Conservation (phyloP, 495 filamentous ascomycete species). For the Cercophora newfieldiana region DNA sequence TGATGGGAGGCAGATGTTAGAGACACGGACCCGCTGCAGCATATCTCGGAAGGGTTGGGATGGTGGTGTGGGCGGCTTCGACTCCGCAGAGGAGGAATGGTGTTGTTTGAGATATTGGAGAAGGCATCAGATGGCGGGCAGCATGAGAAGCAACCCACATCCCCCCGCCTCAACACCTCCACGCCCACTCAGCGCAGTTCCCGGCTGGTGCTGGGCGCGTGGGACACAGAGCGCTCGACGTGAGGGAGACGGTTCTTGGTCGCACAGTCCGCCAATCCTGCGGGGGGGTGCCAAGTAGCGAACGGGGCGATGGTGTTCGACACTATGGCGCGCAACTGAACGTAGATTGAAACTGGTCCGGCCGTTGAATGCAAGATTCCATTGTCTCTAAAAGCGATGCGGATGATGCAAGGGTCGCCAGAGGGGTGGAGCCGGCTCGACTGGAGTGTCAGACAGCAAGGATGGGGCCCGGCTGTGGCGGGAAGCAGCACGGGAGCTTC, state of each 20-base stretch:
- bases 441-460: slow-evolving; percentile 26
- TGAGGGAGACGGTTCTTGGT: neutral
- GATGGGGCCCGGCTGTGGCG: slow-evolving; percentile 21
- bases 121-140: slow-evolving; percentile 14
- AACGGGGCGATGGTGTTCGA: neutral
- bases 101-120: slow-evolving; percentile 31
- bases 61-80: slow-evolving; percentile 15
- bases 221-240: neutral
- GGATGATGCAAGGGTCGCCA: slow-evolving; percentile 39
- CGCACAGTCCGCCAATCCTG: slow-evolving; percentile 11
- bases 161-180: slow-evolving; percentile 15
- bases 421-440: slow-evolving; percentile 23
- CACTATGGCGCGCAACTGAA: slow-evolving; percentile 20
- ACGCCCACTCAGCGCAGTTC: slow-evolving; percentile 9
- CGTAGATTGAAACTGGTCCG: slow-evolving; percentile 27
- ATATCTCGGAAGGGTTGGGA: slow-evolving; percentile 35
- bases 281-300: slow-evolving; percentile 15
- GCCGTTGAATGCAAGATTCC: slow-evolving; percentile 42
- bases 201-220: neutral
- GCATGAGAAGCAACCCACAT: slow-evolving; percentile 15
- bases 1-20: slow-evolving; percentile 17
- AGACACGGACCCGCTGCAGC: slow-evolving; percentile 33
- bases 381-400: slow-evolving; percentile 32
- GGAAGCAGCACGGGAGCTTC: slow-evolving; percentile 10
- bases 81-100: slow-evolving; percentile 30